These are phyloP conservation scores for Populus simonii DNA, from an alignment of 345 rosid genomes.

Conservation along the genomic window DNA sequence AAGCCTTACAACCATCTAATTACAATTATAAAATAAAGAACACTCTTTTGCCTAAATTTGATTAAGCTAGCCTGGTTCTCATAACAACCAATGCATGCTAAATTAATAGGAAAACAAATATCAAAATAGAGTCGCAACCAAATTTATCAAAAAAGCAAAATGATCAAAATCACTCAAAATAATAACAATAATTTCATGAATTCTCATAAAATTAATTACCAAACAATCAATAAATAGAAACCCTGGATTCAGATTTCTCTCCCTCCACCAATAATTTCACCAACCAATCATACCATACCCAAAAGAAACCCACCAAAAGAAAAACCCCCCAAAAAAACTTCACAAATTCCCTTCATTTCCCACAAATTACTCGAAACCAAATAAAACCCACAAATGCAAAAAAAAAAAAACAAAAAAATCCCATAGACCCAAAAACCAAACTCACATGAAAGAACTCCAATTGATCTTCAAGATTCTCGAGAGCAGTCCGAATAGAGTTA, in stretches of 20 bases:
- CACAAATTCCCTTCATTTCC: not conserved
- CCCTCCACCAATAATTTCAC: not conserved
- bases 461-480: slow-evolving; percentile 97
- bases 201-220: not conserved
- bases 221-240: not conserved
- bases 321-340: not conserved
- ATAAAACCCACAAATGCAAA: not conserved
- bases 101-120: not conserved
- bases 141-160: not conserved
- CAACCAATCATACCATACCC: not conserved
- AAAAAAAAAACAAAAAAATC: not conserved
- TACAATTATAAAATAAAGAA: not conserved
- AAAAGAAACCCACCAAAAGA: not conserved
- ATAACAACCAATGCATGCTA: not conserved
- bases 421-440: not conserved
- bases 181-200: not conserved
- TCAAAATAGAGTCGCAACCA: not conserved
- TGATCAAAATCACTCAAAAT: not conserved
- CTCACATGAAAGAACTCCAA: slow-evolving; percentile 89
- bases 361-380: not conserved
- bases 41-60: not conserved
- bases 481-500: slow-evolving; percentile 78
- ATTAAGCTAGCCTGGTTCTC: too few species aligned
- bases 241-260: not conserved
- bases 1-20: not conserved